Conservation (phyloP, 495 filamentous ascomycete species). For the Bacidia gigantensis region DNA sequence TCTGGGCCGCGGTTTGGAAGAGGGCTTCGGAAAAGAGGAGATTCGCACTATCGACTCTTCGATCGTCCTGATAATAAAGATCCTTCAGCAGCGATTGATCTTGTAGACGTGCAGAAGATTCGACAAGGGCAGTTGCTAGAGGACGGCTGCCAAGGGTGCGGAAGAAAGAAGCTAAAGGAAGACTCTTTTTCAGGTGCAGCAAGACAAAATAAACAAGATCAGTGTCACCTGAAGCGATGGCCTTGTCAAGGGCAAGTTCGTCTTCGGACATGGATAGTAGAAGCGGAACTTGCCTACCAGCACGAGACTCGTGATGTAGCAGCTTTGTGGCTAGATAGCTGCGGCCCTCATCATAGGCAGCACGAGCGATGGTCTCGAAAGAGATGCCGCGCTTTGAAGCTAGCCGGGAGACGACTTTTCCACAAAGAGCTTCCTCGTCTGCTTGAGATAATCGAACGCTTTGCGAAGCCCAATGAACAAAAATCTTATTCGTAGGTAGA, state of each 20-base stretch:
- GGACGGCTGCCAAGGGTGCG: slow-evolving; percentile 79
- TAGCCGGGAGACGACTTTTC: slow-evolving; percentile 73
- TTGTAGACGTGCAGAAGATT: slow-evolving; percentile 60
- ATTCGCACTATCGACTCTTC: slow-evolving; percentile 75
- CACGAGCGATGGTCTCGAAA: slow-evolving; percentile 82
- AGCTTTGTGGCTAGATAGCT: slow-evolving; percentile 75
- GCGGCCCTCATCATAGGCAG: slow-evolving; percentile 92
- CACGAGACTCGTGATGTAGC: slow-evolving; percentile 83
- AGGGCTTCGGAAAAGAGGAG: slow-evolving; percentile 75
- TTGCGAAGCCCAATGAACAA: slow-evolving; percentile 90
- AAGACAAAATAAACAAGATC: slow-evolving; percentile 86
- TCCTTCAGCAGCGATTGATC: slow-evolving; percentile 84
- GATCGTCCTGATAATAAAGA: slow-evolving; percentile 95
- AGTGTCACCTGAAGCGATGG: slow-evolving; percentile 87
- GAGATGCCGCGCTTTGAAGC: slow-evolving; percentile 81
- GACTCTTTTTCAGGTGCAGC: slow-evolving; percentile 75
- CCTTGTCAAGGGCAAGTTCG: slow-evolving; percentile 89
- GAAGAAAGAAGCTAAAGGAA: slow-evolving; percentile 85
- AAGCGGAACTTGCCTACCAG: slow-evolving; percentile 90
- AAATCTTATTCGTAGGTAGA: slow-evolving; percentile 77
- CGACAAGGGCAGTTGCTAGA: slow-evolving; percentile 76
- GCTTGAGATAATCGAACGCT: slow-evolving; percentile 78
- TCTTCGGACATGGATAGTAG: slow-evolving; percentile 92
- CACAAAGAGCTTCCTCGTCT: slow-evolving; percentile 79
- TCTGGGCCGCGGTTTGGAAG: slow-evolving; percentile 44